phyloP scores from a whole-genome alignment of 2,329 filamentous ascomycete genomes.

The Myriosclerotinia scirpicola region DNA sequence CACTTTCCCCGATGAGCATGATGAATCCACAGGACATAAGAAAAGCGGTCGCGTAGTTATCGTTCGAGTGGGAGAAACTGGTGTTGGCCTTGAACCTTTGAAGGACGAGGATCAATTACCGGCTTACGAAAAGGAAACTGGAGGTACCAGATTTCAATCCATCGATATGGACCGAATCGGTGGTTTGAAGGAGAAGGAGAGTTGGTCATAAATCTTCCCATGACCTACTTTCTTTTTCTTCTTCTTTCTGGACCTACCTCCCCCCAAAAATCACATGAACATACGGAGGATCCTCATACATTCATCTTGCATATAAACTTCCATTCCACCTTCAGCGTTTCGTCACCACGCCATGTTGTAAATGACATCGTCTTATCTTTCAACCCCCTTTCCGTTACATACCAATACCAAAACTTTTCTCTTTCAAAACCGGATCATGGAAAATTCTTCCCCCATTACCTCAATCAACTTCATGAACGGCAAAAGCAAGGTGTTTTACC shows the following conservation, averaged over 20 bases:
- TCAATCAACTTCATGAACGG: slow-evolving; percentile 17
- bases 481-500: slow-evolving; percentile 16
- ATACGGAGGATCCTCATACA: slow-evolving; percentile 23
- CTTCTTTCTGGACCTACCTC: slow-evolving; percentile 4
- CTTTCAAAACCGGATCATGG: neutral
- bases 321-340: slow-evolving; percentile 16
- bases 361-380: slow-evolving; percentile 19
- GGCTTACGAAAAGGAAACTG: slow-evolving; percentile 79
- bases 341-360: slow-evolving; percentile 20
- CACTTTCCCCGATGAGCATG: slow-evolving; percentile 94
- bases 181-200: slow-evolving; percentile 81
- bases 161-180: slow-evolving; percentile 94
- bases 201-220: slow-evolving; percentile 31
- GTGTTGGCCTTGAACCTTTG: slow-evolving; percentile 85
- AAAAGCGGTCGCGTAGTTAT: slow-evolving; percentile 88
- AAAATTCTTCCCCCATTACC: neutral
- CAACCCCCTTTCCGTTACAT: slow-evolving; percentile 8
- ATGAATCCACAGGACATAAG: slow-evolving; percentile 70
- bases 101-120: slow-evolving; percentile 74
- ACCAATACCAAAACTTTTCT: slow-evolving; percentile 14
- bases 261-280: slow-evolving; percentile 9
- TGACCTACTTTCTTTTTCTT: slow-evolving; percentile 2
- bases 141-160: slow-evolving; percentile 77
- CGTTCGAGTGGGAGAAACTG: slow-evolving; percentile 84
- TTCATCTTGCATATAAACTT: slow-evolving; percentile 24